Base-by-base conservation (phyloP, 345 rosid genomes). In the Cardamine resedifolia region DNA sequence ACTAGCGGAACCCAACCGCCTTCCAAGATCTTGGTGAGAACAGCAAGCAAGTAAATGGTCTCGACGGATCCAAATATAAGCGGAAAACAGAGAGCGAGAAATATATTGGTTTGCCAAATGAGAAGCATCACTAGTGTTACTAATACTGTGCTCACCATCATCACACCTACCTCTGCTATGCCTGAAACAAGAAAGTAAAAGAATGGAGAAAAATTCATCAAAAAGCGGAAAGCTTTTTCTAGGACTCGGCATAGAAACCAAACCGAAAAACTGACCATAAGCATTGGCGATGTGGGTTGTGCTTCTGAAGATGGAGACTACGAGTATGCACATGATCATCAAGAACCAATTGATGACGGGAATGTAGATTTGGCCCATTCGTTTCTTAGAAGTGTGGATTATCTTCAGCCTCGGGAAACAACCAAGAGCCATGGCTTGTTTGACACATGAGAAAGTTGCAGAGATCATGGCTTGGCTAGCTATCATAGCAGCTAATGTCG, bases 391-490 rank as follows among this genome's bases (percentile, higher is more conserved):
- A 23, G 99, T 95, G 80, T 95, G 99, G 68, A 95, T 75, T 71
- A 95, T 95, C 86, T 95, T 91, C 86, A 95, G 52, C 84, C 91
- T 86, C 0, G 99, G 97, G 81, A 94, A 95, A 84, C 97, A 91
- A 64, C 96, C 99, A 2, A 95, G 97, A 68, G 99, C 96, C 96
- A 89, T 95, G 30, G 97, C 83, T 64, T 95, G 99, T 78, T 95
- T 95, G 33, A 89, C 90, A 7, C 96, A 95, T 18, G 97, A 95
- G 79, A 91, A 95, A 49, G 99, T 91, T 30, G 99, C 99, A 38
- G 99, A 95, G 69, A 95, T 95, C 99, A 95, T 95, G n/a, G 96
- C 97, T 83, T 95, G 99, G 78, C 99, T 95, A 26, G 99, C 96
- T 72, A 95, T 95, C 89, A 84, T 88, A 16, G 99, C 97, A 3